Evolutionary conservation across 2,329 filamentous ascomycete genomes (phyloP), one percentile per base, ranked within the genome.

Genomic region (Nigrograna mackinnonii): DNA sequence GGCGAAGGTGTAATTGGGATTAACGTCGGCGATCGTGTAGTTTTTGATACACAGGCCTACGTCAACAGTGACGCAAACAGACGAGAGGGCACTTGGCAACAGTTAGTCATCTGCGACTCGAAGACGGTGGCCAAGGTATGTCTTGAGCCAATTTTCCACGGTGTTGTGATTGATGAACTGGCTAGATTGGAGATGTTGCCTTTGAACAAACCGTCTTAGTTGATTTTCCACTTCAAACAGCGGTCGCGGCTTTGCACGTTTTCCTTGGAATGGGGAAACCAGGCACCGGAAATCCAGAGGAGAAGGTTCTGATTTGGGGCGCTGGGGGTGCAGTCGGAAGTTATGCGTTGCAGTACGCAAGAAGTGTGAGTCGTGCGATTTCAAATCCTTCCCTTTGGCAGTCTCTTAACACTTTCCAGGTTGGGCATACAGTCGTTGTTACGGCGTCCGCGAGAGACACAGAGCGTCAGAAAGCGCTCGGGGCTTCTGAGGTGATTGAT

Each of bases 11-110:
- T 78, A 4, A 58, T 55, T 4, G 62, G 66, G 4, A 62, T 75
- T 41, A 61, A 66, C 34, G 54, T 70, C 3, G 77, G 76, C 13
- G 68, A 77, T 37, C 60, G 70, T 26, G 73, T 76, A 2, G 49
- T 60, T 7, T 60, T 59, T 24, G 52, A 61, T 34, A 60, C 53
- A 4, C 49, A 38, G 28, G 50, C 56, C 3, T 54, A 55, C 38
- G 52, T 57, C 14, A 41, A 52, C n/a, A 17, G 32, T 7, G 46
- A 54, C 14, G 37, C 39, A n/a, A 58, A 61, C 26, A 41, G 20
- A 18, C 49, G 45, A 6, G 47, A 57, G 34, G 57, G 55, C 20
- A 59, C 49, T 4, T 63, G 57, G 57, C 59, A 61, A 42, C 44
- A 52, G 22, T 32, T 57, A 3, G 55, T 60, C 2, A 48, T 52